These are phyloP conservation scores for Exophiala sp. DNA, from an alignment of 2,329 filamentous ascomycete species.

Conservation along the genomic window DNA sequence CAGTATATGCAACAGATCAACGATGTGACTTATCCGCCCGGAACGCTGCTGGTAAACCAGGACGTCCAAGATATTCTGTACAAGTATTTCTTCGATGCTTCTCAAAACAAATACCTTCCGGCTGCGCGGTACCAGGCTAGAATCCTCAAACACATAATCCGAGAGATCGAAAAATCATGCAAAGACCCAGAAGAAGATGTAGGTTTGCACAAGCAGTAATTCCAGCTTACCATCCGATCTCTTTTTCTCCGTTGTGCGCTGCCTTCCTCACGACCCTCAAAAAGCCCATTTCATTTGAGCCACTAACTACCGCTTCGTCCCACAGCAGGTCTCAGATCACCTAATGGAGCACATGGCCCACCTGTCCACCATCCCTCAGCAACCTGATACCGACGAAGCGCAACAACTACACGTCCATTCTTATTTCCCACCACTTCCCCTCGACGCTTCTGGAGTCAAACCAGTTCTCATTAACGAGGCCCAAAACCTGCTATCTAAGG, in stretches of 20 bases:
- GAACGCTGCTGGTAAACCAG: slow-evolving; percentile 55
- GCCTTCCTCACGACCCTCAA: not conserved
- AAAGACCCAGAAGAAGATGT: slow-evolving; percentile 79
- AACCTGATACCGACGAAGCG: slow-evolving; percentile 61
- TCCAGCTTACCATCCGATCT: not conserved
- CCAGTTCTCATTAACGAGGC: slow-evolving; percentile 27
- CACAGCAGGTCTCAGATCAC: slow-evolving; percentile 77
- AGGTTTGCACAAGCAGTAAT: slow-evolving; percentile 11
- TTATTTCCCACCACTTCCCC: slow-evolving; percentile 21
- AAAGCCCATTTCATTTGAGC: slow-evolving; percentile 1
- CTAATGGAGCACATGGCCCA: slow-evolving; percentile 67
- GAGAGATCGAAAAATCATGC: slow-evolving; percentile 69
- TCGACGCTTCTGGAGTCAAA: slow-evolving; percentile 13
- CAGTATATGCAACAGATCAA: slow-evolving; percentile 76
- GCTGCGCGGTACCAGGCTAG: slow-evolving; percentile 67
- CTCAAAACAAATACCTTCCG: slow-evolving; percentile 40
- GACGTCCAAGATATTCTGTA: slow-evolving; percentile 66
- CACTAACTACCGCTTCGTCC: slow-evolving; percentile 13
- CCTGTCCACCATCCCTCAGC: slow-evolving; percentile 62
- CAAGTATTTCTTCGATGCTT: slow-evolving; percentile 59
- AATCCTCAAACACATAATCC: slow-evolving; percentile 69
- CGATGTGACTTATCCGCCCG: slow-evolving; percentile 64
- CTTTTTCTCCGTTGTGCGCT: not conserved
- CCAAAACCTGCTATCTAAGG: slow-evolving; percentile 25
- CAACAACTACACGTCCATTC: slow-evolving; percentile 48